Percentiles rank a stretch among this genome's conserved stretches.
phyloP scores from a whole-genome alignment of 768 basidiomycete species.

The Lactifluus volemus region DNA sequence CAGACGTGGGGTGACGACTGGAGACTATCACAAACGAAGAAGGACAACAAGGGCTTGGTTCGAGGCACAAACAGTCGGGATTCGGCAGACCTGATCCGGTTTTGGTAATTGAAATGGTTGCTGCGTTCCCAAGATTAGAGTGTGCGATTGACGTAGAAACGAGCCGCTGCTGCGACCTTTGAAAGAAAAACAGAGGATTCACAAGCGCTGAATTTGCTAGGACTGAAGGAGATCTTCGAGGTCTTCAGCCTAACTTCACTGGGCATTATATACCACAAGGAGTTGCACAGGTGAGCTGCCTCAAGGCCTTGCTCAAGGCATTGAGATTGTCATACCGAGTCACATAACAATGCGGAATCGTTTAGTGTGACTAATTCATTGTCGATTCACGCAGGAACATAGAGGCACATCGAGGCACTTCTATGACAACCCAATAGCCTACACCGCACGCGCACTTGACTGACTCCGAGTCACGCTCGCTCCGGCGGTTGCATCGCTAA shows the following conservation, averaged over 20 bases:
- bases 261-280: neutral
- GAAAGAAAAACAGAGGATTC: neutral
- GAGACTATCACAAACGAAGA: neutral
- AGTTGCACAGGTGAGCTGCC: neutral
- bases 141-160: neutral
- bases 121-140: neutral
- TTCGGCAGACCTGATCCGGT: neutral
- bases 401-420: conserved; percentile 4
- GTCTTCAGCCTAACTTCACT: neutral
- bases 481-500: neutral
- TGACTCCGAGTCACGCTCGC: neutral
- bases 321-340: conserved; percentile 4
- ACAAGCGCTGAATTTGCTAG: neutral
- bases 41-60: no score
- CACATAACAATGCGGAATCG: neutral
- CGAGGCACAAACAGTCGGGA: neutral
- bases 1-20: neutral
- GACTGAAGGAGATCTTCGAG: neutral
- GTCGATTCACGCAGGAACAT: conserved; percentile 1
- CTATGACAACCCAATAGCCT: neutral
- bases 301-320: conserved; percentile 1
- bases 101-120: neutral
- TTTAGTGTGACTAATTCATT: neutral
- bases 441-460: neutral
- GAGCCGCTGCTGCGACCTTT: neutral